Percentiles rank a stretch among this genome's conserved stretches.
Evolutionary conservation across 768 basidiomycete species (phyloP).

Genomic region (Strobilomyces dryophilus): DNA sequence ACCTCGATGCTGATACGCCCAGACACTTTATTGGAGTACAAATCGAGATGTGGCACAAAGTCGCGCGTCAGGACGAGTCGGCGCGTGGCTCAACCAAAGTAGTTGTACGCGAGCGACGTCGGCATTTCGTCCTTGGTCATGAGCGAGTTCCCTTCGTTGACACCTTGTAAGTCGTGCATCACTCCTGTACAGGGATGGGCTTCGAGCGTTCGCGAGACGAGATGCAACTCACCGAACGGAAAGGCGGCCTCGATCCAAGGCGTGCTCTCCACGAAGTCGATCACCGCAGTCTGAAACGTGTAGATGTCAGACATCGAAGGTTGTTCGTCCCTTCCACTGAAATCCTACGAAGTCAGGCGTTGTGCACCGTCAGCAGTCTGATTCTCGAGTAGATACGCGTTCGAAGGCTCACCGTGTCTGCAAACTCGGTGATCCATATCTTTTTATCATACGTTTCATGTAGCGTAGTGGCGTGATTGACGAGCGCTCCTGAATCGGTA

Average conservation of each 20-base stretch:
- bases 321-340: slow-evolving; percentile 40
- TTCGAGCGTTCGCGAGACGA: neutral
- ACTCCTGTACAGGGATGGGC: slow-evolving; percentile 35
- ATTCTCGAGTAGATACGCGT: neutral
- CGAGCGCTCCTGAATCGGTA: slow-evolving; percentile 44
- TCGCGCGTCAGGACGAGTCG: neutral
- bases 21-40: slow-evolving; percentile 3
- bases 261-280: slow-evolving; percentile 43
- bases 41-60: slow-evolving; percentile 4
- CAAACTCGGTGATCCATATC: slow-evolving; percentile 69
- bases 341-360: slow-evolving; percentile 40
- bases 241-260: slow-evolving; percentile 40
- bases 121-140: slow-evolving; percentile 44
- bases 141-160: slow-evolving; percentile 53
- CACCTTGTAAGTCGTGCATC: slow-evolving; percentile 52
- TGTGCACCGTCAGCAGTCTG: neutral
- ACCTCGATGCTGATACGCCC: neutral
- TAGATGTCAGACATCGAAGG: slow-evolving; percentile 39
- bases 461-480: slow-evolving; percentile 46
- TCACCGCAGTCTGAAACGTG: slow-evolving; percentile 44
- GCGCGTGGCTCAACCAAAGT: slow-evolving; percentile 36
- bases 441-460: slow-evolving; percentile 42
- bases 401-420: slow-evolving; percentile 48
- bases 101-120: slow-evolving; percentile 51
- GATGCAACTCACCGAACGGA: slow-evolving; percentile 53